Evolutionary conservation across 1,139 yeast genomes (phyloP), one percentile per base, ranked within the genome.

Genomic region (Candida tetrigidarum): DNA sequence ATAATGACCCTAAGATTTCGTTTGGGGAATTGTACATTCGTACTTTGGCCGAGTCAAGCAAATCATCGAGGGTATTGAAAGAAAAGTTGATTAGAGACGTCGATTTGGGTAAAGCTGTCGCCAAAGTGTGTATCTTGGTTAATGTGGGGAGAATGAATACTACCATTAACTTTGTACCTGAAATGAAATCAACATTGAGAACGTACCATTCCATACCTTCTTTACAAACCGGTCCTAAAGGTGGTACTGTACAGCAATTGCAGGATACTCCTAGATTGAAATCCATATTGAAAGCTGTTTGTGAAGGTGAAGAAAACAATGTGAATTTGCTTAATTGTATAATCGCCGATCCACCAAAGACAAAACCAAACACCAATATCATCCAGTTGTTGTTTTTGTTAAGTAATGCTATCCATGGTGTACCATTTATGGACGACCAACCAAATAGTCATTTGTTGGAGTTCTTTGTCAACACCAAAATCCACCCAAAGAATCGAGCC

Each of bases 201-300:
- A 92, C 97, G 0, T 93, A 87, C 60, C 97, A 92, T 64, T 87
- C 96, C 11, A 89, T 93, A 30, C 99, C 99, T 0, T 83, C 92
- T 5, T 72, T 93, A 43, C 98, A 93, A 61, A 82, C 85, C 2
- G 81, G 80, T 50, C 80, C 86, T 10, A 67, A 67, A 43, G 63
- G 72, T 37, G 76, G 74, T 0, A 65, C 68, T 8, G 75, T 83
- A 40, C 89, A 87, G 60, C 95, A 91, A 45, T 71, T 93, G 36
- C 98, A 93, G 65, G 99, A 93, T 62, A 95, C 98, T 0, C 98
- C 98, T 5, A 72, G 98, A 45, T 76, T 93, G 51, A 93, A 93
- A 62, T 85, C 96, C 0, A 92, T 93, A 18, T 67, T 93, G 53
- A 92, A 92, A 64, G 95, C 96, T 0, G 80, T 80, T 1, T 81